phyloP scores from a whole-genome alignment of 140 eudicot genomes.

The Cichorium intybus region DNA sequence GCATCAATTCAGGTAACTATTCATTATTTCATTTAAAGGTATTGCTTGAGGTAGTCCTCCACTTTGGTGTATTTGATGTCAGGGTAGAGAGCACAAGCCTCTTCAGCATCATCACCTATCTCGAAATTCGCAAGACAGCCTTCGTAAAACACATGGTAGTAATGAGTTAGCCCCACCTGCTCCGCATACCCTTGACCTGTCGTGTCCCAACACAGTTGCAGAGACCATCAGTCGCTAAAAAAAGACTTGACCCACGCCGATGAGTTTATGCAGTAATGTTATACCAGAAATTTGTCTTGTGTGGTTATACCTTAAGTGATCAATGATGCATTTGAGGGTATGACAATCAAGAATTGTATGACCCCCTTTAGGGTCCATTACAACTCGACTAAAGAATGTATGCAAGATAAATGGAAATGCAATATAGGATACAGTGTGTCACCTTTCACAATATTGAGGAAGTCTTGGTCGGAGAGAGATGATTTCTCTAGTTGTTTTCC shows the following conservation, averaged over 20 bases:
- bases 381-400: background rate
- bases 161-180: conserved; percentile 68
- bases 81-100: conserved; percentile 70
- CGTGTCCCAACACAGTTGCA: background rate
- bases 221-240: background rate
- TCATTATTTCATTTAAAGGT: conserved; percentile 28
- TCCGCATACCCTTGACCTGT: conserved; percentile 42
- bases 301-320: no score
- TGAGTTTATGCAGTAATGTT: no score
- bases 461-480: conserved; percentile 43
- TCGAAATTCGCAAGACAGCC: conserved; percentile 76
- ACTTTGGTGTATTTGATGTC: conserved; percentile 58
- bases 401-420: background rate
- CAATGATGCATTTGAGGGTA: no score
- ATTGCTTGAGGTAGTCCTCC: conserved; percentile 50
- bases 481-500: conserved; percentile 48
- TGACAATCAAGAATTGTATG: no score
- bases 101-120: conserved; percentile 50
- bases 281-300: no score
- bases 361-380: no score
- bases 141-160: conserved; percentile 68
- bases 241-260: background rate
- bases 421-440: background rate
- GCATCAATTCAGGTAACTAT: background rate
- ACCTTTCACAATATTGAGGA: conserved; percentile 67